These are phyloP conservation scores for Furcasterigmium furcatum DNA, from an alignment of 2,329 filamentous ascomycete species.

Conservation along the genomic window DNA sequence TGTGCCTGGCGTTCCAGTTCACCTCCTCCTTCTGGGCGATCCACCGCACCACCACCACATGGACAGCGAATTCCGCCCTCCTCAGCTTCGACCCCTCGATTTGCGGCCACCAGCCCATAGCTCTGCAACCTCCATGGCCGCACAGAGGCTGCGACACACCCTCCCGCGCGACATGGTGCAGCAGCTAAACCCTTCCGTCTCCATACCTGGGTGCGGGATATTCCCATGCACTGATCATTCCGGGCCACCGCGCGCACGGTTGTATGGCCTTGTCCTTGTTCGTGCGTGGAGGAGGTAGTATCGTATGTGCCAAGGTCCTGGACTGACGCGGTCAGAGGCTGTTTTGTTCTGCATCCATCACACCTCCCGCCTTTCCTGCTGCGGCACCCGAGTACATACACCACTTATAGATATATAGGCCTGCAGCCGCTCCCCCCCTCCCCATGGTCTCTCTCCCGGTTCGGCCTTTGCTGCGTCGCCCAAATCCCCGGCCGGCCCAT, in stretches of 20 bases:
- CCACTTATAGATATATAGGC: too few species aligned
- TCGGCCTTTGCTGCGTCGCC: background rate
- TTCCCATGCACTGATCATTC: slow-evolving; percentile 9
- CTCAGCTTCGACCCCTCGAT: background rate
- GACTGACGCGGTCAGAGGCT: too few species aligned
- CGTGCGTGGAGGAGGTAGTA: too few species aligned
- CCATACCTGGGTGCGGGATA: slow-evolving; percentile 8
- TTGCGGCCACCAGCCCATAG: background rate
- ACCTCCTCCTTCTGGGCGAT: background rate
- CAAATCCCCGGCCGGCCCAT: slow-evolving; percentile 3
- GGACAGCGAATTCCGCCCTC: background rate
- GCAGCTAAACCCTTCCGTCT: slow-evolving; percentile 2
- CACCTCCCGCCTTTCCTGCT: too few species aligned
- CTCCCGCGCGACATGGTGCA: slow-evolving; percentile 4
- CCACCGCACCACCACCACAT: background rate
- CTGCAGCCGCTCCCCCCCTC: background rate
- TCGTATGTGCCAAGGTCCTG: too few species aligned
- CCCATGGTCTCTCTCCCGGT: background rate
- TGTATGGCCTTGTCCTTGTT: slow-evolving; percentile 5
- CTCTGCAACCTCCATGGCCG: background rate
- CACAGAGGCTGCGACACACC: background rate
- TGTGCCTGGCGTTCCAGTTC: slow-evolving; percentile 1
- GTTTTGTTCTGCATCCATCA: too few species aligned
- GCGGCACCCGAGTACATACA: too few species aligned
- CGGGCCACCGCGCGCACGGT: slow-evolving; percentile 9